Percentiles rank a stretch among this genome's conserved stretches.
Evolutionary conservation across 2,329 filamentous ascomycete genomes (phyloP).

Genomic region (Hymenoscyphus albidus): DNA sequence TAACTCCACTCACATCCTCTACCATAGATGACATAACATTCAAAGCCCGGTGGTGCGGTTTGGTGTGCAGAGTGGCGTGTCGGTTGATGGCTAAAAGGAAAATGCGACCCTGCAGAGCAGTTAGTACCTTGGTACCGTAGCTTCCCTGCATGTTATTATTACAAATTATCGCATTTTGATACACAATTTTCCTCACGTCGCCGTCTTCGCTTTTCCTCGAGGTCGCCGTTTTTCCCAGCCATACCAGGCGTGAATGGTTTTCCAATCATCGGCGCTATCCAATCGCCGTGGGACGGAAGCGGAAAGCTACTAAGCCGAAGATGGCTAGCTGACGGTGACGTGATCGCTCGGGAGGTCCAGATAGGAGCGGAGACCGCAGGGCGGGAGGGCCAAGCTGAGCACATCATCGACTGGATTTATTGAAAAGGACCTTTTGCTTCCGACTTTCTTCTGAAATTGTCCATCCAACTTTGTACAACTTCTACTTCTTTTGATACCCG

Average conservation of each 20-base stretch:
- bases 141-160: background rate
- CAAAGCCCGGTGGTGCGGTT: too few species aligned
- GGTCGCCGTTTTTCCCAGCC: background rate
- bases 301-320: background rate
- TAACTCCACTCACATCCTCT: too few species aligned
- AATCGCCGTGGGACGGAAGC: background rate
- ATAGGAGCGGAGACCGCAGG: background rate
- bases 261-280: background rate
- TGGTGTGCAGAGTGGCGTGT: background rate
- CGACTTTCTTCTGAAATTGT: background rate
- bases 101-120: background rate
- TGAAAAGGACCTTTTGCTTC: background rate
- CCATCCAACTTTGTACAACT: background rate
- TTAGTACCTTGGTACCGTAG: background rate
- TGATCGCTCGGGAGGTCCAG: background rate
- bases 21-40: too few species aligned
- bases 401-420: slow-evolving; percentile 1
- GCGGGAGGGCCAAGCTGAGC: background rate
- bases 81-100: background rate
- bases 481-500: background rate
- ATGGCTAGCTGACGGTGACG: background rate
- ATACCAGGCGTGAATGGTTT: background rate
- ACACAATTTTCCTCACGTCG: background rate
- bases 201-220: background rate
- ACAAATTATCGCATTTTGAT: background rate